Base-by-base conservation (phyloP, 139 green algal genomes). In the Deuterostichococcus epilithicus region DNA sequence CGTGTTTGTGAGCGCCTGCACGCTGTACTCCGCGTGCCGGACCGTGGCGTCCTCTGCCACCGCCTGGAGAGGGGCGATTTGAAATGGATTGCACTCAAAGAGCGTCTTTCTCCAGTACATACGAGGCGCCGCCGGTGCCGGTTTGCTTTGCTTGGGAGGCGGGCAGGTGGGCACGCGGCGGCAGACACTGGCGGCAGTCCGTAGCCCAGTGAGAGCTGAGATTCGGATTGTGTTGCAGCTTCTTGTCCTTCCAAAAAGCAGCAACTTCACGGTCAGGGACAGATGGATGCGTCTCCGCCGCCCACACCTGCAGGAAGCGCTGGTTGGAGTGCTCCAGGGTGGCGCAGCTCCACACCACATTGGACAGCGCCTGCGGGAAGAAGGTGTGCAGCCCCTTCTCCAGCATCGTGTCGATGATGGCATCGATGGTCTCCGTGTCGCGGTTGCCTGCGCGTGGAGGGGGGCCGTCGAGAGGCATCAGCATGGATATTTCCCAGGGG, bases 321-420 rank as follows among this genome's bases (percentile, higher is more conserved):
- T 68, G 22, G 52, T 84, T 33, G 35, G 32, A n/a, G 71, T 86
- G 60, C 67, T 76, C 66, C 38, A 87, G 77, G 30, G 70, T 74
- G 5, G 83, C 85, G 47, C 72, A 83, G 22, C 74, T 78, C 85
- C 85, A 90, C 22, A 82, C 71, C 34, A 82, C 79, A 77, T 87
- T 88, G 72, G 76, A 84, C 59, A 90, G 76, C 44, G 68, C 81
- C 63, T 89, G 85, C 3, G 85, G 78, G n/a, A 28, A 10, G 39
- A 74, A 81, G 5, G 26, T n/a, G 5, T 47, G 0, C 22, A 81
- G 23, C 1, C 60, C 70, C 0, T 42, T 39, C 4, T 32, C 22
- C 59, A 81, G 34, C 30, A 68, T 68, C 23, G 70, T 65, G 20
- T 58, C 23, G 10, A 63, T 42, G 18, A 70, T 39, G 35, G 6